Evolutionary conservation across 768 basidiomycete species (phyloP).

Genomic region (Podaxis sp.): DNA sequence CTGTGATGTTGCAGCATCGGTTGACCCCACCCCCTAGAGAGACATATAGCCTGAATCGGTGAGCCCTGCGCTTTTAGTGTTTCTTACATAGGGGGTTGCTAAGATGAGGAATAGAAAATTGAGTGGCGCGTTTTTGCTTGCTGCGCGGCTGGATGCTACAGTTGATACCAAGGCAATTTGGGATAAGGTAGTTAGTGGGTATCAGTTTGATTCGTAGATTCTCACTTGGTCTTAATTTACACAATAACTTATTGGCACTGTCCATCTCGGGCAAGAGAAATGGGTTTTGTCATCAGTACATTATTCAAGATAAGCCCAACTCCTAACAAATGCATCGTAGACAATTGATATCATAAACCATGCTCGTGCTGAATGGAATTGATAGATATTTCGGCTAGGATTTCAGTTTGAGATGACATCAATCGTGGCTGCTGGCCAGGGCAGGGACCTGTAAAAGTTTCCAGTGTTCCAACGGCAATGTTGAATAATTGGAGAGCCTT

Average conservation of each 20-base stretch:
- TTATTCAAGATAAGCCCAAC: no score
- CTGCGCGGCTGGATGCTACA: conserved; percentile 65
- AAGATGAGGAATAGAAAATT: conserved; percentile 50
- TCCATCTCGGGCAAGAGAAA: no score
- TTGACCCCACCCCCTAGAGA: conserved; percentile 91
- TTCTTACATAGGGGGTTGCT: not conserved
- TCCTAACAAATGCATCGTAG: not conserved
- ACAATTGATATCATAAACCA: not conserved
- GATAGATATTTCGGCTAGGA: not conserved
- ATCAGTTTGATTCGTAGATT: conserved; percentile 24
- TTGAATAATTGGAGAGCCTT: no score
- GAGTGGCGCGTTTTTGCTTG: conserved; percentile 78
- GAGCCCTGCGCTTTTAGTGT: conserved; percentile 15
- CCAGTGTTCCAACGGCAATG: not conserved
- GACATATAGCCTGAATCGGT: conserved; percentile 93
- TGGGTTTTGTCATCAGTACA: no score
- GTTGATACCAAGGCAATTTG: conserved; percentile 75
- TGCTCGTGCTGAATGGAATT: not conserved
- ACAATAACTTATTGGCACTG: no score
- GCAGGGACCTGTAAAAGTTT: not conserved
- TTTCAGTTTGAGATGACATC: not conserved
- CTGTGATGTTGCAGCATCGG: conserved; percentile 84
- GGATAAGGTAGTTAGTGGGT: conserved; percentile 57
- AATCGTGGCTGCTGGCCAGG: not conserved
- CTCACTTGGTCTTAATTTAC: not conserved